Evolutionary conservation across 2,329 filamentous ascomycete genomes (phyloP).

Genomic region (Boeremia exigua): DNA sequence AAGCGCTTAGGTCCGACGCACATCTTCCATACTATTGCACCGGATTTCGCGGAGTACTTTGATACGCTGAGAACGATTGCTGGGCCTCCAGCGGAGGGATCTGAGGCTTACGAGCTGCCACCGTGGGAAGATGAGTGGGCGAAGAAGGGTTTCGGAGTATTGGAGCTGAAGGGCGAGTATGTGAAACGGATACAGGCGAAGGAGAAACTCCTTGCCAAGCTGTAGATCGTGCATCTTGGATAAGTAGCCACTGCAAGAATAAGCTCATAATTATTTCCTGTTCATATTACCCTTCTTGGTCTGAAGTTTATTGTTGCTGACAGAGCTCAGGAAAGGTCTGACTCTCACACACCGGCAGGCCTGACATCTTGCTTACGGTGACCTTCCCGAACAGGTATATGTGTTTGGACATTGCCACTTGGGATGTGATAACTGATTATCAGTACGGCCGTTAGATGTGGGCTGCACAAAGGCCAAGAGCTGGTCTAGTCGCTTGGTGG

Average conservation of each 20-base stretch:
- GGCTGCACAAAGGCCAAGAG: too few relatives aligned
- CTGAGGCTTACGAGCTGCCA: slow-evolving; percentile 11
- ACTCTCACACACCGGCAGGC: not conserved
- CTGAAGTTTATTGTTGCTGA: not conserved
- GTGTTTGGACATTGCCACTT: not conserved
- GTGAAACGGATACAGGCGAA: not conserved
- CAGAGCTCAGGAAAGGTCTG: not conserved
- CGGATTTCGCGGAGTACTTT: slow-evolving; percentile 70
- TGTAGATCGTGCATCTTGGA: not conserved
- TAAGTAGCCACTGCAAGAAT: too few relatives aligned
- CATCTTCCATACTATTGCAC: slow-evolving; percentile 63
- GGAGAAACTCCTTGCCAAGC: not conserved
- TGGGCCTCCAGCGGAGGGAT: slow-evolving; percentile 1
- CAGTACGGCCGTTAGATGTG: not conserved
- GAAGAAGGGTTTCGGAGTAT: slow-evolving; percentile 5
- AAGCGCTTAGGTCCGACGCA: slow-evolving; percentile 60
- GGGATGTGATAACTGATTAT: too few relatives aligned
- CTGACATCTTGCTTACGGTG: not conserved
- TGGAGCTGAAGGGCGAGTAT: slow-evolving; percentile 13
- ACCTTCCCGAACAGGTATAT: not conserved
- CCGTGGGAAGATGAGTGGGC: slow-evolving; percentile 4
- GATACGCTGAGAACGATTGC: slow-evolving; percentile 55
- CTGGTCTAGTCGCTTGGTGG: too few relatives aligned
- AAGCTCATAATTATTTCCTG: too few relatives aligned
- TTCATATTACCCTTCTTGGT: too few relatives aligned